Evolutionary conservation across 2,329 filamentous ascomycete species (phyloP).

Genomic region (Venturia nashicola): DNA sequence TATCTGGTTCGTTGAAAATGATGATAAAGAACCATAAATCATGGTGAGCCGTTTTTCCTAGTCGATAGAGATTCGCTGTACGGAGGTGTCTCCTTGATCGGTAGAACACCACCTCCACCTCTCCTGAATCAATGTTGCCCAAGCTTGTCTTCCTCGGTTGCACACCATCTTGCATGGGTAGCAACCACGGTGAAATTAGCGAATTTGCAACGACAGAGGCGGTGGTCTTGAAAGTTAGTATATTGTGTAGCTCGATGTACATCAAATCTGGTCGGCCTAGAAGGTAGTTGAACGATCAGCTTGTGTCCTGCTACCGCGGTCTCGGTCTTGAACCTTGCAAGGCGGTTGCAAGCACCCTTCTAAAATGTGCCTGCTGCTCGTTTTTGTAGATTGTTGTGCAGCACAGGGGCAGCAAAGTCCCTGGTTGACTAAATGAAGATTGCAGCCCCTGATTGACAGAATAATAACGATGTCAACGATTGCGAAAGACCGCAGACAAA

Average conservation of each 20-base stretch:
- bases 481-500: background rate
- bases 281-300: background rate
- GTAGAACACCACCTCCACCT: background rate
- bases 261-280: background rate
- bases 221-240: background rate
- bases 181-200: background rate
- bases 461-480: background rate
- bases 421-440: too few species aligned
- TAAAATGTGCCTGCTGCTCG: background rate
- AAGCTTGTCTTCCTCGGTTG: background rate
- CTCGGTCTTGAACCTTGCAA: background rate
- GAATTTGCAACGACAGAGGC: background rate
- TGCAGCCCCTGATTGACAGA: background rate
- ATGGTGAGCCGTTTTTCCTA: background rate
- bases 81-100: background rate
- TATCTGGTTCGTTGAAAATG: background rate
- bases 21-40: background rate
- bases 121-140: background rate
- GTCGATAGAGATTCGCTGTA: background rate
- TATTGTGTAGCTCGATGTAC: too few species aligned
- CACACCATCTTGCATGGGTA: background rate
- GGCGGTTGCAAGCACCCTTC: background rate
- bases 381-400: background rate
- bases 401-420: background rate
- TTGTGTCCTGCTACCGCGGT: background rate